phyloP scores from a whole-genome alignment of 2,329 filamentous ascomycete genomes.

The Pseudopithomyces chartarum region DNA sequence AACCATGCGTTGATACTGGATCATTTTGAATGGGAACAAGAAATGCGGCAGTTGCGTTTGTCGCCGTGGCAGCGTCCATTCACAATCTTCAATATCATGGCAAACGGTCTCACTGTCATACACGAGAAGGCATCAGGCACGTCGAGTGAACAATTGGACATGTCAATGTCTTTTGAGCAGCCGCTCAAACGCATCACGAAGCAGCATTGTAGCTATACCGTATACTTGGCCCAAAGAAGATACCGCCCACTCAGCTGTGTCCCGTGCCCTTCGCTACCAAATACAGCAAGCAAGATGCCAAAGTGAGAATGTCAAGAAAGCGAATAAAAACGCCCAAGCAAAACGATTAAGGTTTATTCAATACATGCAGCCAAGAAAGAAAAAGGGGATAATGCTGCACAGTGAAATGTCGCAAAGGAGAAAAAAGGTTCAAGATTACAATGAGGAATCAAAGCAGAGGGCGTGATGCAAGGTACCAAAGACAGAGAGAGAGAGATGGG shows the following conservation, averaged over 20 bases:
- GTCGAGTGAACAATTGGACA: too few species aligned
- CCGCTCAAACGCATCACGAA: too few species aligned
- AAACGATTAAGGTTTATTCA: neutral
- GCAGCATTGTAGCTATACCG: too few species aligned
- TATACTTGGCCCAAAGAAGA: too few species aligned
- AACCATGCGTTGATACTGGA: too few species aligned
- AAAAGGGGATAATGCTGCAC: neutral
- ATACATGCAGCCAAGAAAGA: slow-evolving; percentile 2
- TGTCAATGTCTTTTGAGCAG: too few species aligned
- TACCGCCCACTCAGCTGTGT: too few species aligned
- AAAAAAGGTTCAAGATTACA: neutral
- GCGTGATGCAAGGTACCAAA: slow-evolving; percentile 3
- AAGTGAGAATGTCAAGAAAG: neutral
- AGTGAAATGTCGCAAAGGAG: neutral
- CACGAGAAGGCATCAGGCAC: neutral
- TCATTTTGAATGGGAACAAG: neutral
- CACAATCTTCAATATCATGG: too few species aligned
- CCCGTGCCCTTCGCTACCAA: neutral
- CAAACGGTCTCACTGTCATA: too few species aligned
- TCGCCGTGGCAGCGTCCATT: neutral
- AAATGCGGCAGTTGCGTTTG: neutral
- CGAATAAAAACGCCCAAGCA: neutral
- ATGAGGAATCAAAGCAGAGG: neutral
- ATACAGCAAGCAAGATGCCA: neutral
- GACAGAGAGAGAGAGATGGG: neutral